Base-by-base conservation (phyloP, 169 alveolate genomes). In the Plasmodium relictum region DNA sequence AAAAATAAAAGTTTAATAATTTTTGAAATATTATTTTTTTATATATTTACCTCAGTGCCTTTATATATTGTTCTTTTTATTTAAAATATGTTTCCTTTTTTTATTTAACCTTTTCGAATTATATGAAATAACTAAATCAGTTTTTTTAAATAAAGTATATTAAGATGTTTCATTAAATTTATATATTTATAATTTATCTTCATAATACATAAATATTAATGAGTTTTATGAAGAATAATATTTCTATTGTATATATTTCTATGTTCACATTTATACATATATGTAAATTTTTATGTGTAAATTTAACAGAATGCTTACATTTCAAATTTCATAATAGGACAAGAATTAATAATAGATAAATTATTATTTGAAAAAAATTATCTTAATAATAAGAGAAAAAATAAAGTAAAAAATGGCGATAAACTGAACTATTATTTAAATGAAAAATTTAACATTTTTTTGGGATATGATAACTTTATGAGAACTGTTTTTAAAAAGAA, bases 401-500 rank as follows among this genome's bases (percentile, higher is more conserved):
- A 61, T n/a, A 86, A 86, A 58, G 37, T 70, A 56, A 63, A 39
- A 45, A 45, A 72, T 48, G 69, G 10, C 9, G 26, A 70, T 44
- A 16, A 86, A 45, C 39, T 86, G 8, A 61, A 24, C 45, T 71
- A 71, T 45, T 72, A 52, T 39, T 73, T 86, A 26, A 72, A 86
- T 61, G 87, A 86, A 8, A 63, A 66, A 31, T 86, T 70, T 61
- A 31, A 69, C 7, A n/a, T 37, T 3, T 86, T 70, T 31, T 44
- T 86, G 61, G 92, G 92, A 12, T 61, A 71, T 71, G 20, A 59
- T 20, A n/a, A 86, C 20, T 86, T 86, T 59, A 59, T 72, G 66
- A 86, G 42, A 16, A 86, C 24, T 16, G 26, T 86, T 7, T 86
- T 70, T 48, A 86, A 86, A 73, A 69, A 72, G 68, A 72, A 86